Base-by-base conservation (phyloP, 148 eudicot species). In the Amaranthus palmeri region DNA sequence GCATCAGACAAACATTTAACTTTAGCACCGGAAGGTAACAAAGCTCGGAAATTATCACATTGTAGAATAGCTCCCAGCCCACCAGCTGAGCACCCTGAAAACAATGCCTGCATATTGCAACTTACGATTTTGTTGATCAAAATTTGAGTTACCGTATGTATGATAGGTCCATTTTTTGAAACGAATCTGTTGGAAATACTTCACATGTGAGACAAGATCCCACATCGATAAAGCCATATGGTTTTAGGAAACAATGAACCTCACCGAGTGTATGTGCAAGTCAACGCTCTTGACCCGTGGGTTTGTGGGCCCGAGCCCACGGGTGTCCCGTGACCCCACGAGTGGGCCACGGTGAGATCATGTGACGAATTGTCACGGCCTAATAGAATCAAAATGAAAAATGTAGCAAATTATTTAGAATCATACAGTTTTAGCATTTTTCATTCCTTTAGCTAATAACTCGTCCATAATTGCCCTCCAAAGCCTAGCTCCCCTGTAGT, bases 1-100 rank as follows among this genome's bases (percentile, higher is more conserved):
- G 99, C 99, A 81, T 96, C 99, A 9, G 99, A 78, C 12, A 96
- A 73, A 67, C 99, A 96, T 71, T 96, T 96, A 42, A 96, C 99
- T 80, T 83, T 92, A 61, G 97, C 79, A 47, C 79, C 66, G 2
- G 54, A 14, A 13, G 99, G 96, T 54, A 96, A 46, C 52, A 90
- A 84, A 79, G 90, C 80, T 67, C 86, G 83, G 65, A 96, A 96
- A 44, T 74, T 84, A 79, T 96, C 99, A 79, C 97, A 92, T 68
- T 88, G 92, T 66, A 92, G 75, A 73, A 96, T 92, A 17, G 89
- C 84, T 65, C 97, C 80, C 65, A 92, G 72, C 52, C 99, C 99
- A 74, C 99, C 99, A 43, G 99, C 99, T 47, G 99, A 96, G 77
- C 97, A 92, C 70, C 99, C 99, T 14, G 86, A 84, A 15, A 90